These are phyloP conservation scores for Dunaliella sp. DNA, from an alignment of 139 green algal genomes.

Conservation along the genomic window DNA sequence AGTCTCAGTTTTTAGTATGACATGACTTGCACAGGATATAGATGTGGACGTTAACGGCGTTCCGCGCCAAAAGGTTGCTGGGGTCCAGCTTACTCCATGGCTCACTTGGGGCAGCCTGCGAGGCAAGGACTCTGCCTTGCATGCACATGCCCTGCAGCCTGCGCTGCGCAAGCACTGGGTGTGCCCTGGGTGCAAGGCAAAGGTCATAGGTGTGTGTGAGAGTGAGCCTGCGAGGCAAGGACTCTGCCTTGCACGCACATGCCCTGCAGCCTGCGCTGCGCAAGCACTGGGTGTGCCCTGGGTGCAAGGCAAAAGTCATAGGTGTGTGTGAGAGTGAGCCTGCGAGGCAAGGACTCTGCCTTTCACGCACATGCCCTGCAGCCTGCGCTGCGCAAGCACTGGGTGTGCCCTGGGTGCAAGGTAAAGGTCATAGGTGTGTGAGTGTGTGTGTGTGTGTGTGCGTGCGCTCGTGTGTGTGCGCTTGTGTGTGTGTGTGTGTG, in stretches of 20 bases:
- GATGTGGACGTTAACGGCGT: conserved; percentile 21
- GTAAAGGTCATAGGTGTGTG: neutral
- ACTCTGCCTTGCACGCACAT: neutral
- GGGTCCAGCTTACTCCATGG: conserved; percentile 34
- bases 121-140: conserved; percentile 16
- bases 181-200: conserved; percentile 29
- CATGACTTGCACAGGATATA: neutral
- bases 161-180: conserved; percentile 33
- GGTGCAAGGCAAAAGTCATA: conserved; percentile 2
- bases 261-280: neutral
- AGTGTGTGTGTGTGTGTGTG: neutral
- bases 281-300: neutral
- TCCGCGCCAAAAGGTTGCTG: conserved; percentile 11
- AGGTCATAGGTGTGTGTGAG: conserved; percentile 19
- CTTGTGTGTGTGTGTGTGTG: neutral
- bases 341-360: neutral
- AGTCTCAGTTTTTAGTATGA: too few species aligned
- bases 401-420: neutral
- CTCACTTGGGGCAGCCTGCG: conserved; percentile 31
- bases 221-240: neutral
- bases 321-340: neutral
- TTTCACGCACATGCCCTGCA: neutral
- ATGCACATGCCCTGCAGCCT: conserved; percentile 30
- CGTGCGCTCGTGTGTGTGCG: neutral
- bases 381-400: neutral